Evolutionary conservation across 352 stramenopile genomes (phyloP).

Genomic region (Aphanomyces invadans): DNA sequence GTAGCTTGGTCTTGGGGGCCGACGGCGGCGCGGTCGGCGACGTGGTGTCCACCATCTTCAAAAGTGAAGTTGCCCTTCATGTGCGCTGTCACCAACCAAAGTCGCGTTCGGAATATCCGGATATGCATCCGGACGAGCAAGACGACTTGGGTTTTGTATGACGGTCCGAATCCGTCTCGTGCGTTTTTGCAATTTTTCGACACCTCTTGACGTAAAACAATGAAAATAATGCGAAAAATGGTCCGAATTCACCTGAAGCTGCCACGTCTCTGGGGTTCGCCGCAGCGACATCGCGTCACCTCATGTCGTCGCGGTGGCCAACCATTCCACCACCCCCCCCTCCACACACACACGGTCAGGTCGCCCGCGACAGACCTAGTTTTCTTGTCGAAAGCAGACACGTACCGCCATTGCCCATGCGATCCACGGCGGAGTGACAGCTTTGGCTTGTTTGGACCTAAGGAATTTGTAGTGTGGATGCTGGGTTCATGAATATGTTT

Average conservation of each 20-base stretch:
- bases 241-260: background rate
- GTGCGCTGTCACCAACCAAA: background rate
- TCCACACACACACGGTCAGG: too few relatives aligned
- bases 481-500: too few relatives aligned
- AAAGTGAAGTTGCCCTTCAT: background rate
- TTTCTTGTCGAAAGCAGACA: background rate
- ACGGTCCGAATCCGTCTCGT: too few relatives aligned
- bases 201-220: too few relatives aligned
- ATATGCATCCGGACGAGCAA: background rate
- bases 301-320: background rate
- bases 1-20: constrained; percentile 8
- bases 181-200: too few relatives aligned
- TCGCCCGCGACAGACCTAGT: background rate
- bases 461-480: too few relatives aligned
- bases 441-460: too few relatives aligned
- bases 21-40: background rate
- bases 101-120: background rate
- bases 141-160: too few relatives aligned
- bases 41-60: background rate
- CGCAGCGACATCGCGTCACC: background rate
- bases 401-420: too few relatives aligned
- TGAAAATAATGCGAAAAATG: background rate
- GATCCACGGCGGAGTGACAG: too few relatives aligned
- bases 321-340: too few relatives aligned
- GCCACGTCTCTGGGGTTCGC: background rate